Percentiles rank a stretch among this genome's conserved stretches.
Evolutionary conservation across 495 filamentous ascomycete genomes (phyloP).

Genomic region (Bacidia rubella): DNA sequence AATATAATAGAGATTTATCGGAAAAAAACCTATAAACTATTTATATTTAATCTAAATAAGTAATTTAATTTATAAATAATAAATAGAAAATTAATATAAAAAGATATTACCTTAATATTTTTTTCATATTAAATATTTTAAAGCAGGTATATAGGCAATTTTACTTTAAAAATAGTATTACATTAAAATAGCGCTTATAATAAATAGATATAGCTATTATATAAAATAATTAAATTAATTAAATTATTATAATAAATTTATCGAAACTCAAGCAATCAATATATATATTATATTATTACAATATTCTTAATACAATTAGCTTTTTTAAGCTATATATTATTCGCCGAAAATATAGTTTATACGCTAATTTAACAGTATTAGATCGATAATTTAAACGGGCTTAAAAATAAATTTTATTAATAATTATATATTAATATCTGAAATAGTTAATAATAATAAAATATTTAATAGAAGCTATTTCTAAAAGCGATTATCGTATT

Average conservation of each 20-base stretch:
- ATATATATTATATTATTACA: background rate
- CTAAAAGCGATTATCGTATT: background rate
- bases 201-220: background rate
- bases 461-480: background rate
- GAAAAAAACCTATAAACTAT: too few relatives aligned
- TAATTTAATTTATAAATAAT: background rate
- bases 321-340: too few relatives aligned
- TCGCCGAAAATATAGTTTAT: too few relatives aligned
- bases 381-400: too few relatives aligned
- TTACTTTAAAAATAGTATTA: background rate
- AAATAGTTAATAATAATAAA: background rate
- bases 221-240: background rate
- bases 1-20: too few relatives aligned
- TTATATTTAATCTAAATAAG: background rate
- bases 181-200: background rate
- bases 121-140: background rate
- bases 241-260: background rate
- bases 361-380: too few relatives aligned
- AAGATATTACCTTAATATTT: background rate
- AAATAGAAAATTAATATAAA: too few relatives aligned
- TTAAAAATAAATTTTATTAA: constrained; percentile 1
- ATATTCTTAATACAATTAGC: too few relatives aligned
- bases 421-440: background rate
- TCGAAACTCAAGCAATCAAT: background rate
- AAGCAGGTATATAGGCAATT: background rate